Conservation (phyloP, 441 rosid genomes). For the Euphorbia schlechtendalii region DNA sequence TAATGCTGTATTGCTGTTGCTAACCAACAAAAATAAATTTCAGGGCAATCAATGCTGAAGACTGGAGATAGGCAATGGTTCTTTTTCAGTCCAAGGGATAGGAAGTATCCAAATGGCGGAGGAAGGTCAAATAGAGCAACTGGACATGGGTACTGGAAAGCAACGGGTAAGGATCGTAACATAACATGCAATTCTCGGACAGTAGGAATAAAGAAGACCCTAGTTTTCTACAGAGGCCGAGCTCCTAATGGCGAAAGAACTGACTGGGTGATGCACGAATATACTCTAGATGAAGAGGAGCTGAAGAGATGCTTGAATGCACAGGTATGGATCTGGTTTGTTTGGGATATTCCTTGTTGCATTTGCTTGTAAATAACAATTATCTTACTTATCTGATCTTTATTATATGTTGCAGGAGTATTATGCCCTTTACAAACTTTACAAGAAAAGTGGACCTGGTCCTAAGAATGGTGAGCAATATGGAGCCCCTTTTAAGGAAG, state of each 20-base stretch:
- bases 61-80: slow-evolving; percentile 88
- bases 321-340: slow-evolving; percentile 32
- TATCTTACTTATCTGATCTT: neutral
- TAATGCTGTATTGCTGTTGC: slow-evolving; percentile 13
- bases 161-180: slow-evolving; percentile 73
- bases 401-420: slow-evolving; percentile 50
- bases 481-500: slow-evolving; percentile 91
- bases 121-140: slow-evolving; percentile 87
- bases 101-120: no score
- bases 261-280: slow-evolving; percentile 98
- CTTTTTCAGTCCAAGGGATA: slow-evolving; percentile 76
- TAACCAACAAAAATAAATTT: slow-evolving; percentile 15
- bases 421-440: slow-evolving; percentile 78
- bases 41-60: slow-evolving; percentile 66
- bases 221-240: no score
- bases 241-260: slow-evolving; percentile 79
- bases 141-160: slow-evolving; percentile 79
- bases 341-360: neutral
- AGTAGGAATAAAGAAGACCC: slow-evolving; percentile 83
- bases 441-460: slow-evolving; percentile 85
- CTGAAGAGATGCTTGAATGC: slow-evolving; percentile 61
- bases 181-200: slow-evolving; percentile 42
- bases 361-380: neutral
- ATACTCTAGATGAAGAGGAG: slow-evolving; percentile 75
- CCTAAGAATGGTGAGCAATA: slow-evolving; percentile 95